A percentile compares a stretch with the other conserved stretches of the same genome.
phyloP scores from a whole-genome alignment of 2,329 filamentous ascomycete species.

The Xylariaceae sp. region DNA sequence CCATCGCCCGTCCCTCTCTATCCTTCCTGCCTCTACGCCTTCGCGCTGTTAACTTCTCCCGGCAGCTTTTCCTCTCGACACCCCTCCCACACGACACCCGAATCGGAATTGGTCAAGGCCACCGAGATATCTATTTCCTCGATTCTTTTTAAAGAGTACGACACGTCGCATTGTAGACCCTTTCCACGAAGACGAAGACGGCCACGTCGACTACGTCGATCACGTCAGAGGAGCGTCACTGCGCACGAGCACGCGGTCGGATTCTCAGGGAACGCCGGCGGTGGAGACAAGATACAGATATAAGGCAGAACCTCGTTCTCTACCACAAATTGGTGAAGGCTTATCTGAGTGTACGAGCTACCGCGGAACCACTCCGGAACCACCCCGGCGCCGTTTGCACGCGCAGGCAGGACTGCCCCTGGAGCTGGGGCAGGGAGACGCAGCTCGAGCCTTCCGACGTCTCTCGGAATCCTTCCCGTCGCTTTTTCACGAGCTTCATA shows the following conservation, averaged over 20 bases:
- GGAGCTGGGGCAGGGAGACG: not conserved
- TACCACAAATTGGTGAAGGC: not conserved
- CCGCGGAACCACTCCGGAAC: not conserved
- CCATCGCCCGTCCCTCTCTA: not conserved
- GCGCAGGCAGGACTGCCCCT: not conserved
- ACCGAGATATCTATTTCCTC: not conserved
- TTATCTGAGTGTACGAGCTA: no score
- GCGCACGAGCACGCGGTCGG: slow-evolving; percentile 2
- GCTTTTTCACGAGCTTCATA: slow-evolving; percentile 28
- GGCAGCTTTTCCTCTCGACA: not conserved
- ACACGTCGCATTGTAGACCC: not conserved
- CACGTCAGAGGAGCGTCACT: not conserved
- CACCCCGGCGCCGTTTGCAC: not conserved
- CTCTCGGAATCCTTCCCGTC: not conserved
- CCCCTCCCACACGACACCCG: not conserved
- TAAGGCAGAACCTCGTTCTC: not conserved
- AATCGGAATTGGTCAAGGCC: not conserved
- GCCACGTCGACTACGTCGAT: not conserved
- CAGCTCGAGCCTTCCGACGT: not conserved
- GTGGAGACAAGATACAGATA: not conserved
- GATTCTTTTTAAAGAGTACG: not conserved
- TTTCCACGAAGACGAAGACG: not conserved
- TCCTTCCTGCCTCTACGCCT: not conserved
- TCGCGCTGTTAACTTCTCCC: not conserved
- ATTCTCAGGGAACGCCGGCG: not conserved